These are phyloP conservation scores for Aspergillus fructus DNA, from an alignment of 2,329 filamentous ascomycete species.

Conservation along the genomic window DNA sequence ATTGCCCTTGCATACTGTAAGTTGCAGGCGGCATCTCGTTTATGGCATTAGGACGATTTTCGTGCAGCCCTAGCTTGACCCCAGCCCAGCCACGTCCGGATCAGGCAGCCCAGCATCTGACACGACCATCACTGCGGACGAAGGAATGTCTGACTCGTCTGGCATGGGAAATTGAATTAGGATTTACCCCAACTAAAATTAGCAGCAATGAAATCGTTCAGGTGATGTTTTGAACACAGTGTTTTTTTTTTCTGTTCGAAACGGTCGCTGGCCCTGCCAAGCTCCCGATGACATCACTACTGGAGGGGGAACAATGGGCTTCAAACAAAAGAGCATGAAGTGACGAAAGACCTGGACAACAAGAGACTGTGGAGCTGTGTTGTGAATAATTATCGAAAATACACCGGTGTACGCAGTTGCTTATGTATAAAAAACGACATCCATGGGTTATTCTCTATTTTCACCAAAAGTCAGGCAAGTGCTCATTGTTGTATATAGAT, in stretches of 20 bases:
- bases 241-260: neutral
- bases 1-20: neutral
- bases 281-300: neutral
- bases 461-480: no score
- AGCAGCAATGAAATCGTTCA: neutral
- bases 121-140: neutral
- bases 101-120: neutral
- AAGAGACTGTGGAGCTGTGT: no score
- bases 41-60: neutral
- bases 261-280: neutral
- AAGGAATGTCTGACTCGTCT: neutral
- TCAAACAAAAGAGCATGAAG: neutral
- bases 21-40: neutral
- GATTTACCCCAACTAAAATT: neutral
- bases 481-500: no score
- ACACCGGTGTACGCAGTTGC: no score
- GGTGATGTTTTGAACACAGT: no score
- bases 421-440: no score
- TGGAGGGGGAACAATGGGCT: neutral
- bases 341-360: no score
- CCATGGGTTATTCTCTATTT: no score
- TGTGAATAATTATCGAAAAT: no score
- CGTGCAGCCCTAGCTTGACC: conserved; percentile 6
- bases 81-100: neutral
- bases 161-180: neutral